These are phyloP conservation scores for Fusarium aywerte DNA, from an alignment of 2,329 filamentous ascomycete genomes.

Conservation along the genomic window DNA sequence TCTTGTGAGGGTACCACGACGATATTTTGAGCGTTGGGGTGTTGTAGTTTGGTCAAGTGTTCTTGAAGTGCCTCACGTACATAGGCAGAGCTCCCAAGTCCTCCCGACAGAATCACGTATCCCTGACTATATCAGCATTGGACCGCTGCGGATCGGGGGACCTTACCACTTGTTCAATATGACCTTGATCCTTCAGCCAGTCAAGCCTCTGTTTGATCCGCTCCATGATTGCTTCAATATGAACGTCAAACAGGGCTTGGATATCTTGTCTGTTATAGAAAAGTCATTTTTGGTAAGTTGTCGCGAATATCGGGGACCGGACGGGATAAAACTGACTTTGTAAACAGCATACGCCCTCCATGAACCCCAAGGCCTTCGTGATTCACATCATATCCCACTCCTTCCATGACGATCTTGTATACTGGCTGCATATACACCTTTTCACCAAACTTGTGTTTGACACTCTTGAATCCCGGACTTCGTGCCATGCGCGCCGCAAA, in stretches of 20 bases:
- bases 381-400: constrained; percentile 54
- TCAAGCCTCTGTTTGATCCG: constrained; percentile 55
- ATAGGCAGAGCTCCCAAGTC: constrained; percentile 59
- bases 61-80: constrained; percentile 57
- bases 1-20: constrained; percentile 32
- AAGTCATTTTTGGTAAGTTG: background rate
- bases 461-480: constrained; percentile 53
- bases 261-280: constrained; percentile 53
- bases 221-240: constrained; percentile 48
- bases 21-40: constrained; percentile 45
- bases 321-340: constrained; percentile 47
- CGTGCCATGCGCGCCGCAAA: constrained; percentile 52
- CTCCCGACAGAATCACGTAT: constrained; percentile 58
- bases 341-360: constrained; percentile 54
- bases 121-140: constrained; percentile 43
- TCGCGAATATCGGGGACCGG: background rate
- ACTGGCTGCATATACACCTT: constrained; percentile 54
- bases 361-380: constrained; percentile 54
- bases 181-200: constrained; percentile 50
- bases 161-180: constrained; percentile 52
- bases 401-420: constrained; percentile 58
- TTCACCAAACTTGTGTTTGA: constrained; percentile 58
- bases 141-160: background rate
- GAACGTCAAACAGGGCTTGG: constrained; percentile 55
- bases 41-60: constrained; percentile 48